Percentiles rank a stretch among this genome's conserved stretches.
These are phyloP conservation scores for Lentinus tigrinus DNA, from an alignment of 768 basidiomycete species.

Conservation along the genomic window DNA sequence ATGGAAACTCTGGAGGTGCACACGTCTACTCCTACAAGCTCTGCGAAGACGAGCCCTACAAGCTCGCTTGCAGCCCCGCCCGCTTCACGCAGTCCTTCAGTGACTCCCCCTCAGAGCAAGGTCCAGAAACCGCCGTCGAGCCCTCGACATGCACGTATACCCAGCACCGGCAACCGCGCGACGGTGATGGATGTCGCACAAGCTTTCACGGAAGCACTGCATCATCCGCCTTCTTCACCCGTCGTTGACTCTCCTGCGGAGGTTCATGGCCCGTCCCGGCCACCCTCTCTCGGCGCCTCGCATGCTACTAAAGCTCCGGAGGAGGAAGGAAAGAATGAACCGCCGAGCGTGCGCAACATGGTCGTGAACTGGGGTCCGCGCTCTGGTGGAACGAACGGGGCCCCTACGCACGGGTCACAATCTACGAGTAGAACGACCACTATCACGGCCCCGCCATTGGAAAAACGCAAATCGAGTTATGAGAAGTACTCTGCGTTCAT, in stretches of 20 bases:
- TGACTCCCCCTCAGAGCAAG: constrained; percentile 9
- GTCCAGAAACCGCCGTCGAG: constrained; percentile 23
- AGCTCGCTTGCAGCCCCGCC: constrained; percentile 6
- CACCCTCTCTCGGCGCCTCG: not conserved
- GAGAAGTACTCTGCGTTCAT: constrained; percentile 63
- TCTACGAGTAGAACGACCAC: not conserved
- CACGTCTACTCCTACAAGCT: not conserved
- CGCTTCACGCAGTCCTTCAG: constrained; percentile 1
- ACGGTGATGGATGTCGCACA: constrained; percentile 81
- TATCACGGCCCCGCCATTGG: constrained; percentile 30
- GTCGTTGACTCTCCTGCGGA: not conserved
- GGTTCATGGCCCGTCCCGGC: not conserved
- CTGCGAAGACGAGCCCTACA: constrained; percentile 6
- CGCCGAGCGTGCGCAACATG: constrained; percentile 21
- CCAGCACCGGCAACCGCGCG: constrained; percentile 67
- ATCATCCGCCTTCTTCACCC: not conserved
- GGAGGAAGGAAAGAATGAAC: constrained; percentile 8
- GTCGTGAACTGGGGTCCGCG: constrained; percentile 21
- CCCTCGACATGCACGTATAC: constrained; percentile 54
- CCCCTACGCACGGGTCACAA: not conserved
- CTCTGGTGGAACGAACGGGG: not conserved
- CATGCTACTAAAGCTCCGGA: not conserved
- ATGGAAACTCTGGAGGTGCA: constrained; percentile 13
- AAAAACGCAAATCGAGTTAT: constrained; percentile 65
- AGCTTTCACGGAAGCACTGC: constrained; percentile 35